Conservation (phyloP, 768 basidiomycete genomes). For the Hericium alpestre region DNA sequence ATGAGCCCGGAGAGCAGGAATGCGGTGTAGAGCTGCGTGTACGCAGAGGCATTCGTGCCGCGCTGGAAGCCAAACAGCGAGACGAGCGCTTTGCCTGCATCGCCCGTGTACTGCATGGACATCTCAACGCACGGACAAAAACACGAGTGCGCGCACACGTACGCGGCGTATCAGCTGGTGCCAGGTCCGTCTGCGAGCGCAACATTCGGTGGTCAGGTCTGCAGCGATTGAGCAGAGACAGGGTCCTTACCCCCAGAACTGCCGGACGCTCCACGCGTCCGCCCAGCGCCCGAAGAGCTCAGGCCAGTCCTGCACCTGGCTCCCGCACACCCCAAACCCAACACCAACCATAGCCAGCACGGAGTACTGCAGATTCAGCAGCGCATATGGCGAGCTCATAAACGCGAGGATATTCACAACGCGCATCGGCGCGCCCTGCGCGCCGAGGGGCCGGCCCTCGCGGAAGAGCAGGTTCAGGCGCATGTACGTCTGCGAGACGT, state of each 20-base stretch:
- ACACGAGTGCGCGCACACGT: no score
- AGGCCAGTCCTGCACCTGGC: not conserved
- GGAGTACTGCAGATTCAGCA: not conserved
- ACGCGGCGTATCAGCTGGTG: no score
- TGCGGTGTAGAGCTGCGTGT: slow-evolving; percentile 24
- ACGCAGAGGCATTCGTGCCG: slow-evolving; percentile 18
- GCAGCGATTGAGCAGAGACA: not conserved
- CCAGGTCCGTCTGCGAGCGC: no score
- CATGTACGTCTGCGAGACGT: not conserved
- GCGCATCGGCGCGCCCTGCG: not conserved
- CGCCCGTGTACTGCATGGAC: not conserved
- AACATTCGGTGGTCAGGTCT: no score
- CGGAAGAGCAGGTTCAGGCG: not conserved
- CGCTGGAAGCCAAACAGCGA: slow-evolving; percentile 15
- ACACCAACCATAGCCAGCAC: not conserved
- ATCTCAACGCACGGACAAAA: not conserved
- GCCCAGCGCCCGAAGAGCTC: not conserved
- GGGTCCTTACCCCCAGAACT: not conserved
- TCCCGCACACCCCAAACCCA: not conserved
- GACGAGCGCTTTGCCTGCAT: not conserved
- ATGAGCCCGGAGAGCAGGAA: slow-evolving; percentile 26
- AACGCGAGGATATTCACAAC: not conserved
- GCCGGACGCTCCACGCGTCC: not conserved
- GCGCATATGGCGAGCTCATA: not conserved
- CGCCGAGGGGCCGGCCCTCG: not conserved